These are phyloP conservation scores for Aspergillus floridensis DNA, from an alignment of 2,329 filamentous ascomycete species.

Conservation along the genomic window DNA sequence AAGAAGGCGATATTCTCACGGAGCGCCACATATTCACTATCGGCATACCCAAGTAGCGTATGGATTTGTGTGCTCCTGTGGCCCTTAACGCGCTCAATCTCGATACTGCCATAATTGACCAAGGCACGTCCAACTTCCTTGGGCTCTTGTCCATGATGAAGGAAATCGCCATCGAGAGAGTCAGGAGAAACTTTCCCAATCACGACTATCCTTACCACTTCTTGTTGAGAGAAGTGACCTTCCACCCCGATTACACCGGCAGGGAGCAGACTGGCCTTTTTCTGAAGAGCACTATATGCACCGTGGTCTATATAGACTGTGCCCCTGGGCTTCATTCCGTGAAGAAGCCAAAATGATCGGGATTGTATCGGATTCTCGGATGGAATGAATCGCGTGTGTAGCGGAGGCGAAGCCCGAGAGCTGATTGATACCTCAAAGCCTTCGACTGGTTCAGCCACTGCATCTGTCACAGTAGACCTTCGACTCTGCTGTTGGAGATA, in stretches of 20 bases:
- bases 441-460: slow-evolving; percentile 20
- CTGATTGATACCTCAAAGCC: slow-evolving; percentile 38
- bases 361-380: slow-evolving; percentile 82
- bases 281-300: slow-evolving; percentile 72
- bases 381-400: slow-evolving; percentile 92
- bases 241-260: slow-evolving; percentile 89
- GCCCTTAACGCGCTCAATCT: slow-evolving; percentile 82
- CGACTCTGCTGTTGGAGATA: slow-evolving; percentile 69
- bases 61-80: slow-evolving; percentile 78
- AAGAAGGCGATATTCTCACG: slow-evolving; percentile 84
- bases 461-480: slow-evolving; percentile 27
- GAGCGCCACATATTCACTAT: slow-evolving; percentile 90
- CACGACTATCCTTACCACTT: slow-evolving; percentile 83
- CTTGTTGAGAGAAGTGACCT: slow-evolving; percentile 84
- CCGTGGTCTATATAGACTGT: slow-evolving; percentile 92
- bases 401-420: slow-evolving; percentile 51
- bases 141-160: slow-evolving; percentile 43
- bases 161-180: slow-evolving; percentile 40
- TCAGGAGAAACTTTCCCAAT: slow-evolving; percentile 59
- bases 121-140: slow-evolving; percentile 82
- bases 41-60: slow-evolving; percentile 79
- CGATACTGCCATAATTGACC: slow-evolving; percentile 85
- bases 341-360: slow-evolving; percentile 94
- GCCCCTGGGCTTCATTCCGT: slow-evolving; percentile 86
- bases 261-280: slow-evolving; percentile 83